Percentiles rank a stretch among this genome's conserved stretches.
phyloP scores from a whole-genome alignment of 192 early-diverging fungal genomes.

The Rhizoclosmatium sp. region DNA sequence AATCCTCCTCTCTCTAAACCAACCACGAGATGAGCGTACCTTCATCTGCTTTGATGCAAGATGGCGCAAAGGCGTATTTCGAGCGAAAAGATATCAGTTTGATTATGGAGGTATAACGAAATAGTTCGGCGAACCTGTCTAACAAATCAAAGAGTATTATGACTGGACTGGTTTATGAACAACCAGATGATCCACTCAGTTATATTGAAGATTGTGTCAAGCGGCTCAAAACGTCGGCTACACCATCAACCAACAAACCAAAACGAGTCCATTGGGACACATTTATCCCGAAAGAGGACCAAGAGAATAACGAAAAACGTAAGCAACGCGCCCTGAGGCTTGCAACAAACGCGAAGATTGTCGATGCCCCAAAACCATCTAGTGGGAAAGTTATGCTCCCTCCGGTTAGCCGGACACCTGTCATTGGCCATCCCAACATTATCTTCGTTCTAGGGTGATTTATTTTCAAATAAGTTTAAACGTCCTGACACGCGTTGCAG shows the following conservation, averaged over 20 bases:
- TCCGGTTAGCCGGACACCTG: not conserved
- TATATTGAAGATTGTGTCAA: conserved; percentile 63
- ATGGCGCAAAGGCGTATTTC: conserved; percentile 48
- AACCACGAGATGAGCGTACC: not conserved
- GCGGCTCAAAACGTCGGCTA: conserved; percentile 42
- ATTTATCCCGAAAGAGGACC: conserved; percentile 50
- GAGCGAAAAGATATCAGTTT: conserved; percentile 50
- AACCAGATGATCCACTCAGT: conserved; percentile 58
- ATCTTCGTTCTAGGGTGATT: conserved; percentile 41
- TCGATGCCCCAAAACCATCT: not conserved
- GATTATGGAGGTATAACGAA: conserved; percentile 47
- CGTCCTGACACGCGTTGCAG: conserved; percentile 50
- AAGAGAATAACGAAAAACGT: conserved; percentile 36
- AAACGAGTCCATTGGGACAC: conserved; percentile 52
- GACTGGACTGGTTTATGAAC: conserved; percentile 53
- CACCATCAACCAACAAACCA: conserved; percentile 33
- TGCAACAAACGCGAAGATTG: not conserved
- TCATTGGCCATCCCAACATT: conserved; percentile 38
- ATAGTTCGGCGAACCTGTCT: not conserved
- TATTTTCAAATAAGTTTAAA: not conserved
- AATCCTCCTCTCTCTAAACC: not conserved
- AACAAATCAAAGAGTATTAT: conserved; percentile 50
- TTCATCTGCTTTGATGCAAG: conserved; percentile 13
- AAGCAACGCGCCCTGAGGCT: conserved; percentile 21
- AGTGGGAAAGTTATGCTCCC: not conserved